phyloP scores from a whole-genome alignment of 2,329 filamentous ascomycete species.

The Venturia asperata region DNA sequence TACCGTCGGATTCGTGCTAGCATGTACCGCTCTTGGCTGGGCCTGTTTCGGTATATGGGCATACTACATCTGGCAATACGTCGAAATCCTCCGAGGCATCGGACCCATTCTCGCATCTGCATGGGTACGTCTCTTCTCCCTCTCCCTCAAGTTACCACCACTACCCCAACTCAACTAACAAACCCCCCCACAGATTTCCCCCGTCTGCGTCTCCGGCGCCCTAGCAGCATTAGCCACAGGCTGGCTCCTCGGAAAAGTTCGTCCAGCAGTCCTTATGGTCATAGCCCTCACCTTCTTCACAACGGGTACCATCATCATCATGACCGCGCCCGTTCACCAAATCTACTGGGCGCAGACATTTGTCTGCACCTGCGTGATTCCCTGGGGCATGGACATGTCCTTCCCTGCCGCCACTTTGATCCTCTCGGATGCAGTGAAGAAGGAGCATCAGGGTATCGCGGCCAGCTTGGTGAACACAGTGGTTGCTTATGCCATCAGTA shows the following conservation, averaged over 20 bases:
- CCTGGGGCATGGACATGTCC: conserved; percentile 38
- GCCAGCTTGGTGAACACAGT: conserved; percentile 36
- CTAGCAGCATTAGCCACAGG: conserved; percentile 30
- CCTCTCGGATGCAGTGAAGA: conserved; percentile 32
- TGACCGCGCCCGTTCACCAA: conserved; percentile 35
- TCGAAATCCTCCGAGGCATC: conserved; percentile 25
- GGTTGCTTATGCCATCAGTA: conserved; percentile 38
- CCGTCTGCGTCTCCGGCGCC: conserved; percentile 28
- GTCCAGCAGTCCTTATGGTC: conserved; percentile 29
- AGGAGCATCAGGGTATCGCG: conserved; percentile 37
- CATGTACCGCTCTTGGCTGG: conserved; percentile 42
- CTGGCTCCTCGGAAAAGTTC: conserved; percentile 27
- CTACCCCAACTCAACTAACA: background rate
- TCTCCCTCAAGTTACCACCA: too few relatives aligned
- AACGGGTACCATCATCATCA: conserved; percentile 34
- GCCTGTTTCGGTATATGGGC: conserved; percentile 29
- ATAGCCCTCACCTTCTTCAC: conserved; percentile 29
- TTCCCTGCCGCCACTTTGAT: conserved; percentile 38
- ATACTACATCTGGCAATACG: conserved; percentile 31
- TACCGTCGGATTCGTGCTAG: conserved; percentile 50
- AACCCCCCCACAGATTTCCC: conserved; percentile 16
- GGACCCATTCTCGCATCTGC: conserved; percentile 29
- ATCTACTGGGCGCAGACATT: conserved; percentile 39
- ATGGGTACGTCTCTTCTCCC: conserved; percentile 19
- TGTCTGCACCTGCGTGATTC: conserved; percentile 29